These are phyloP conservation scores for Ormosia semicastrata DNA, from an alignment of 306 rosid genomes.

Conservation along the genomic window DNA sequence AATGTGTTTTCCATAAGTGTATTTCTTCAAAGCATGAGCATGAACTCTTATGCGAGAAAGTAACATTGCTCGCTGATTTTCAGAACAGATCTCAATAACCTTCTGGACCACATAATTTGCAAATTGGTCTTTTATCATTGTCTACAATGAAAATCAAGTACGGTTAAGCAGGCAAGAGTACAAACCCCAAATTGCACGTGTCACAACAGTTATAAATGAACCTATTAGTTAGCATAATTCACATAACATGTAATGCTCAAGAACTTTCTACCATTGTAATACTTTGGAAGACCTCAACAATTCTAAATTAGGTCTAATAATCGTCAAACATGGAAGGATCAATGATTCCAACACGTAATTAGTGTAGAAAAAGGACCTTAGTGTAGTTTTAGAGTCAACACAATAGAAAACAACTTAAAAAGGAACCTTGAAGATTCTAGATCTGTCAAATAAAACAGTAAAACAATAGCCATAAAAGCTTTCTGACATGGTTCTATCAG, in stretches of 20 bases:
- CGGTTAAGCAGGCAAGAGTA: conserved; percentile 5
- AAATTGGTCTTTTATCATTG: conserved; percentile 64
- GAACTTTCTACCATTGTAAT: background rate
- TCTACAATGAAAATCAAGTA: conserved; percentile 36
- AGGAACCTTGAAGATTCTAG: background rate
- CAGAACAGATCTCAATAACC: conserved; percentile 61
- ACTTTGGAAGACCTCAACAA: background rate
- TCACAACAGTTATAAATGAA: background rate
- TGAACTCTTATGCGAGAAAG: conserved; percentile 53
- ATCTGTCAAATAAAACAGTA: background rate
- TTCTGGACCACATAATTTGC: conserved; percentile 78
- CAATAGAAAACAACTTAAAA: background rate
- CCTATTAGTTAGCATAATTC: background rate
- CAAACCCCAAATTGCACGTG: background rate
- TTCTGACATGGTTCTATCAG: background rate
- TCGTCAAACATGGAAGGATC: background rate
- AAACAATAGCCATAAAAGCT: background rate
- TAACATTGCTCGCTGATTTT: conserved; percentile 46
- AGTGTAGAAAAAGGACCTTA: background rate
- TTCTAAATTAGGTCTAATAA: background rate
- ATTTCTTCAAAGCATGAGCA: conserved; percentile 70
- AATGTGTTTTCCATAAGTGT: conserved; percentile 75
- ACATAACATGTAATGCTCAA: background rate
- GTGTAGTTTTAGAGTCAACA: background rate
- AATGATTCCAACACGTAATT: background rate